Base-by-base conservation (phyloP, 2,329 filamentous ascomycete genomes). In the Monilinia fructicola region DNA sequence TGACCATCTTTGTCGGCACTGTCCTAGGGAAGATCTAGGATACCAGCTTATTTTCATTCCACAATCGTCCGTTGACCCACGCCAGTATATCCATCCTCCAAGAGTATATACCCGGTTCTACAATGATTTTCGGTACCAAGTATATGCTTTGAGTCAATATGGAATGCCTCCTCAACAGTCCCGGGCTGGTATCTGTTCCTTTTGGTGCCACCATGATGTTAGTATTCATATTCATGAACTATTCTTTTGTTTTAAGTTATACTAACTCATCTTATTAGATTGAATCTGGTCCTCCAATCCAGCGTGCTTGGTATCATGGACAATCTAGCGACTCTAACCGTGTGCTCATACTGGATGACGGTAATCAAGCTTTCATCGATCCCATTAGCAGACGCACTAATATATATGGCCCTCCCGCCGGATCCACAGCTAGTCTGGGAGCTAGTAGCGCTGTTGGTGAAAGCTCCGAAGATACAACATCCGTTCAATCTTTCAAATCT, bases 101-200 rank as follows among this genome's bases (percentile, higher is more conserved):
- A 28, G 44, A 38, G 44, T 60, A 35, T 60, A 60, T 3, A 50
- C 3, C 31, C 56, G 56, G 6, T 35, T 60, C 18, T 60, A 60
- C 28, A 7, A 60, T 14, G 56, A 60, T 35, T 28, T 18, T 11
- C 44, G 56, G 2, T 60, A 60, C 4, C 56, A 60, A 4, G 56
- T 60, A 4, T 60, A 50, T 48, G 42, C 56, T 4, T 21, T 11
- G 28, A 50, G 23, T 18, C 21, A 38, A 18, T 23, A 38, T 38
- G 42, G 48, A 50, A 35, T 60, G 44, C 56, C 56, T 50, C 44
- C 56, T 50, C 56, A 60, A 21, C 28, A 50, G 31, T 60, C 56
- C 10, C 48, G 44, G 31, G 56, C 28, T 23, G 16, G 46, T 12
- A 35, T 60, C 56, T 60, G 44, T 50, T 48, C 31, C 42, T 60